Evolutionary conservation across 1,284 basidiomycete genomes (phyloP).

Genomic region (Mycena citricolor): DNA sequence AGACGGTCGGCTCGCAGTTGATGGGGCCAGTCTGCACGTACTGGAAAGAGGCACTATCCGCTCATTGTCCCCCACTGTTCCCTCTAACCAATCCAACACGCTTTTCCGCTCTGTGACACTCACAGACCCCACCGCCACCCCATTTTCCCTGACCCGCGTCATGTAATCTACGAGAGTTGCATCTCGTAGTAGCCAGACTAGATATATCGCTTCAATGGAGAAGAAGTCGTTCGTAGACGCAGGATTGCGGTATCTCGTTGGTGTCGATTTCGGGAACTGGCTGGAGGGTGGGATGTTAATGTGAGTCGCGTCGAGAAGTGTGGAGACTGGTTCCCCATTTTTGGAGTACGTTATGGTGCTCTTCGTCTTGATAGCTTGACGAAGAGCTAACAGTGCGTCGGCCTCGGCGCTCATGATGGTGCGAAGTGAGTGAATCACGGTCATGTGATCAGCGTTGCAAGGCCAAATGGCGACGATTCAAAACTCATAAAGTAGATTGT

Average conservation of each 20-base stretch:
- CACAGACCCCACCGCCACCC: constrained; percentile 74
- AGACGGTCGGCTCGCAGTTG: constrained; percentile 2
- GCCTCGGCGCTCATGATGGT: constrained; percentile 31
- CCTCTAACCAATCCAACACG: constrained; percentile 83
- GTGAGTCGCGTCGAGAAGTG: constrained; percentile 60
- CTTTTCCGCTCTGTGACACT: constrained; percentile 83
- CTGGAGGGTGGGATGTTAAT: constrained; percentile 57
- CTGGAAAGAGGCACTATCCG: constrained; percentile 57
- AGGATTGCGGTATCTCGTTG: constrained; percentile 74
- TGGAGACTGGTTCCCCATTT: constrained; percentile 42
- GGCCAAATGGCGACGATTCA: too few relatives aligned
- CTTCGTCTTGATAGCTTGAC: constrained; percentile 56
- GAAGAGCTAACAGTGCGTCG: constrained; percentile 57
- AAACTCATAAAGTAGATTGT: too few relatives aligned
- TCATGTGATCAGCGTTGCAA: too few relatives aligned
- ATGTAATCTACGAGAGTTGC: constrained; percentile 81
- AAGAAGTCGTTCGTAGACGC: constrained; percentile 64
- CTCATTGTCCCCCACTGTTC: constrained; percentile 55
- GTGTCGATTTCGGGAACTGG: constrained; percentile 64
- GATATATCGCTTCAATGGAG: constrained; percentile 76
- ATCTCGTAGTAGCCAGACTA: constrained; percentile 77
- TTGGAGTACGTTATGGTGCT: constrained; percentile 51
- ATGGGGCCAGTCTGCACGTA: constrained; percentile 35
- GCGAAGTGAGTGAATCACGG: background rate
- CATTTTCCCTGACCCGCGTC: constrained; percentile 75